These are phyloP conservation scores for Lactifluus pinguis DNA, from an alignment of 768 basidiomycete species.

Conservation along the genomic window DNA sequence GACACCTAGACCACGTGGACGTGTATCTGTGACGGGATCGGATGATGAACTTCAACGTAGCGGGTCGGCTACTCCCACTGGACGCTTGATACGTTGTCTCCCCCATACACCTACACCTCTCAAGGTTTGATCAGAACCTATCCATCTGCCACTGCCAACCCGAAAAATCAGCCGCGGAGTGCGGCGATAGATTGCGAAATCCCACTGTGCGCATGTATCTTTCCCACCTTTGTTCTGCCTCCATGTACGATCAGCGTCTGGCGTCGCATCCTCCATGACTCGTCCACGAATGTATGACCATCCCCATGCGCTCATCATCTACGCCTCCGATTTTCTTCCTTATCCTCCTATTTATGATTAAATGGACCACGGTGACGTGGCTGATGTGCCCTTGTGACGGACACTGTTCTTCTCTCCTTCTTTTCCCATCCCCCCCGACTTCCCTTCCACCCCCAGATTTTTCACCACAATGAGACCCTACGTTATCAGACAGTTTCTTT, in stretches of 20 bases:
- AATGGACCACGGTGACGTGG: conserved; percentile 10
- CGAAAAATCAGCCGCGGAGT: conserved; percentile 7
- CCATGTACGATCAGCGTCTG: conserved; percentile 9
- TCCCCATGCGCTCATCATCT: background rate
- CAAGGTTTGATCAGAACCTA: background rate
- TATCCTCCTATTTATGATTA: conserved; percentile 15
- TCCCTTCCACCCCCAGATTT: background rate
- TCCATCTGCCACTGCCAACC: background rate
- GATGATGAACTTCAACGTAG: conserved; percentile 17
- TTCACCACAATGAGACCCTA: background rate
- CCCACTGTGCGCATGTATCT: background rate
- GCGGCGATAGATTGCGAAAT: conserved; percentile 2
- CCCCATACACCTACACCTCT: conserved; percentile 9
- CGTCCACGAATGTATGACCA: conserved; percentile 16
- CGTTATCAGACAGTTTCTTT: background rate
- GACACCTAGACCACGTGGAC: conserved; percentile 12
- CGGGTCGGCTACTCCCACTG: conserved; percentile 15
- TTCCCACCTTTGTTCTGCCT: background rate
- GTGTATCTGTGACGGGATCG: background rate
- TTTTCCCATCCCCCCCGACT: background rate
- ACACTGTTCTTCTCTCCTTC: conserved; percentile 1
- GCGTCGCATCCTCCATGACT: conserved; percentile 5
- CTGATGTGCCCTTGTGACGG: conserved; percentile 9
- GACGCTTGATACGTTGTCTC: background rate
- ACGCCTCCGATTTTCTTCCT: background rate